phyloP scores from a whole-genome alignment of 768 basidiomycete species.

The Exsudoporus frostii region DNA sequence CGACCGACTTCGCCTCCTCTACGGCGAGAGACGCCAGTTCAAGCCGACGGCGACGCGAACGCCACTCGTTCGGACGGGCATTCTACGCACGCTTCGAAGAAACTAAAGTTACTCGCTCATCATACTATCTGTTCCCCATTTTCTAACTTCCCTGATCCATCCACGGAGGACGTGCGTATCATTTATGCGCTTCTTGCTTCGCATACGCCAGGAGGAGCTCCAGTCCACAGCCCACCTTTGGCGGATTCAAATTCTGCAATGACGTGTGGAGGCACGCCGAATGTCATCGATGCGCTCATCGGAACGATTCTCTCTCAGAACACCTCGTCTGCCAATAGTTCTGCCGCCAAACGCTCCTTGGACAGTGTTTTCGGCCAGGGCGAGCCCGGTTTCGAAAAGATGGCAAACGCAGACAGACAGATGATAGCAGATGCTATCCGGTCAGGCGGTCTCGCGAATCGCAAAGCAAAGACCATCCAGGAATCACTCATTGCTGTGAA shows the following conservation, averaged over 20 bases:
- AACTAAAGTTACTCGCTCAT: slow-evolving; percentile 46
- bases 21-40: background rate
- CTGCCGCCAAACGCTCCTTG: slow-evolving; percentile 46
- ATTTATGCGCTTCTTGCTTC: slow-evolving; percentile 41
- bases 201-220: slow-evolving; percentile 34
- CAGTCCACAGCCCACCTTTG: slow-evolving; percentile 27
- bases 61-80: background rate
- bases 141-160: slow-evolving; percentile 43
- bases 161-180: slow-evolving; percentile 38
- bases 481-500: slow-evolving; percentile 42
- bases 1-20: slow-evolving; percentile 6
- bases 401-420: slow-evolving; percentile 41
- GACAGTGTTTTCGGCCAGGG: slow-evolving; percentile 49
- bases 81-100: slow-evolving; percentile 36
- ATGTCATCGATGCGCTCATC: slow-evolving; percentile 58
- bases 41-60: background rate
- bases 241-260: slow-evolving; percentile 36
- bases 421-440: slow-evolving; percentile 49
- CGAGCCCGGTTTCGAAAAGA: slow-evolving; percentile 42
- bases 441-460: slow-evolving; percentile 56
- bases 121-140: slow-evolving; percentile 46
- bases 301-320: slow-evolving; percentile 61
- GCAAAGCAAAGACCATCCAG: slow-evolving; percentile 56
- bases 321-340: slow-evolving; percentile 48
- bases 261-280: slow-evolving; percentile 46